These are phyloP conservation scores for Yamadazyma buinensis DNA, from an alignment of 1,139 yeast genomes.

Conservation along the genomic window DNA sequence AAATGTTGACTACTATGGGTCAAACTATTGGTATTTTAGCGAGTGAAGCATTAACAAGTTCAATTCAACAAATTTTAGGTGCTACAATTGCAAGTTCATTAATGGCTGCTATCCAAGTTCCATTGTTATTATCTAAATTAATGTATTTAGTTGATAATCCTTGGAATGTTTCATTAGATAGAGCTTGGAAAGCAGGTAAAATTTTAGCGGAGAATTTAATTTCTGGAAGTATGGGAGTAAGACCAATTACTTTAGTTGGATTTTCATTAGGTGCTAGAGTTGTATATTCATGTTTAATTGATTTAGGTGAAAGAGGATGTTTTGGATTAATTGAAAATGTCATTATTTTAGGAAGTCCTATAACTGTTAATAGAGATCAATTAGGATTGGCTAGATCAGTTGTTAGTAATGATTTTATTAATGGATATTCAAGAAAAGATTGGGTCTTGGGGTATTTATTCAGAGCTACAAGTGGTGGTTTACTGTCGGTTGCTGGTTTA, in stretches of 20 bases:
- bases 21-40: slow-evolving; percentile 93
- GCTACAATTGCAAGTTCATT: slow-evolving; percentile 88
- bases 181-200: slow-evolving; percentile 97
- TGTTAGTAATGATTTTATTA: slow-evolving; percentile 86
- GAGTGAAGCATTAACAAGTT: slow-evolving; percentile 86
- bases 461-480: slow-evolving; percentile 94
- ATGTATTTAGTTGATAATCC: slow-evolving; percentile 93
- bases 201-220: slow-evolving; percentile 88
- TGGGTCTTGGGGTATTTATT: slow-evolving; percentile 96
- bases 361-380: slow-evolving; percentile 76
- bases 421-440: slow-evolving; percentile 88
- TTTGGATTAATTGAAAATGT: slow-evolving; percentile 89
- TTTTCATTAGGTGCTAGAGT: slow-evolving; percentile 93
- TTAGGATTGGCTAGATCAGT: slow-evolving; percentile 77
- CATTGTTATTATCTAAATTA: slow-evolving; percentile 85
- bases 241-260: slow-evolving; percentile 92
- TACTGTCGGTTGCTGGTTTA: slow-evolving; percentile 85
- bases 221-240: slow-evolving; percentile 81
- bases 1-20: slow-evolving; percentile 93
- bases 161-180: slow-evolving; percentile 93
- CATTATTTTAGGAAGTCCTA: slow-evolving; percentile 83
- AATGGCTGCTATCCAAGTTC: slow-evolving; percentile 93
- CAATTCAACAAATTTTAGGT: slow-evolving; percentile 92
- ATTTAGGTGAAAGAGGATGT: slow-evolving; percentile 82
- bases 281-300: slow-evolving; percentile 84